These are phyloP conservation scores for Suillus placidus DNA, from an alignment of 768 basidiomycete species.

Conservation along the genomic window DNA sequence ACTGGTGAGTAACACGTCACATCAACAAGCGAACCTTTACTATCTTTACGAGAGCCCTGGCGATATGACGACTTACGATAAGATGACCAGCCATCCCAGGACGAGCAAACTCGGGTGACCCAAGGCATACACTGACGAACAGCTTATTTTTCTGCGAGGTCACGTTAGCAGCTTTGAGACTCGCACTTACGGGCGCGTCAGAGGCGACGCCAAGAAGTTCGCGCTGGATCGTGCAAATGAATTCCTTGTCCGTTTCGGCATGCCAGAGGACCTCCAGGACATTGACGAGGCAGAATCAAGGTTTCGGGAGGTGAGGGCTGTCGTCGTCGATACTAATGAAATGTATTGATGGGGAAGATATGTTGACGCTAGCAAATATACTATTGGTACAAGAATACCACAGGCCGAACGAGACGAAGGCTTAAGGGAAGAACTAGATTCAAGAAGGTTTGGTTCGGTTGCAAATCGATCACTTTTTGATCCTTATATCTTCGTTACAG, in stretches of 20 bases:
- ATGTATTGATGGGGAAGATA: constrained; percentile 66
- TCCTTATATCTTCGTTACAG: constrained; percentile 12
- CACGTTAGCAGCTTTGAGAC: constrained; percentile 57
- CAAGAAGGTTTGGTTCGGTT: constrained; percentile 41
- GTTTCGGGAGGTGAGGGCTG: constrained; percentile 55
- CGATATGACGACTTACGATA: constrained; percentile 28
- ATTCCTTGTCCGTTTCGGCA: constrained; percentile 59
- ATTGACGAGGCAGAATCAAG: constrained; percentile 59
- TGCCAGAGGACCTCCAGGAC: constrained; percentile 54
- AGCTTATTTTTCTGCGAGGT: constrained; percentile 57
- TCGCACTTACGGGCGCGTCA: constrained; percentile 54
- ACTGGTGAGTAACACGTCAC: constrained; percentile 23
- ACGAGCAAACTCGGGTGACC: constrained; percentile 63
- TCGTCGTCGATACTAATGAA: constrained; percentile 12
- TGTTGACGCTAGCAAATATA: background rate
- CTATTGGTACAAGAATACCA: constrained; percentile 68
- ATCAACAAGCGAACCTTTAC: constrained; percentile 8
- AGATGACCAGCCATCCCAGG: constrained; percentile 52
- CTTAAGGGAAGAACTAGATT: constrained; percentile 56
- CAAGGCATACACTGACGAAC: constrained; percentile 64
- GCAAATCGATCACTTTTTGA: constrained; percentile 4
- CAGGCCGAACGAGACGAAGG: constrained; percentile 59
- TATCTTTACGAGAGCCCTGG: background rate
- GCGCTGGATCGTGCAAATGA: constrained; percentile 61
- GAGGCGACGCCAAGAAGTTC: constrained; percentile 70